phyloP scores from a whole-genome alignment of 169 alveolate genomes.

The Plasmodium billcollinsi region DNA sequence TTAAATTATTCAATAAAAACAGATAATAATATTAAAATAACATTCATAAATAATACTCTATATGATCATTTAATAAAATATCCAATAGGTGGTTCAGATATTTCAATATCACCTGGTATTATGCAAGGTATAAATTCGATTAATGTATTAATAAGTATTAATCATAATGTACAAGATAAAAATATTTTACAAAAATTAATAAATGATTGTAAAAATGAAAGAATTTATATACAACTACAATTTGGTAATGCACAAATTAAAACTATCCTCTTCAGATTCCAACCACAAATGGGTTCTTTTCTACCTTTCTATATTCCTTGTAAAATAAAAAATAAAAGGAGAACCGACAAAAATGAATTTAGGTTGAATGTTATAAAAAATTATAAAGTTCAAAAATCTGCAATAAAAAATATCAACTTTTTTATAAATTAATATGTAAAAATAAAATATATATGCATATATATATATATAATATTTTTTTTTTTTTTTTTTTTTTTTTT shows the following conservation, averaged over 20 bases:
- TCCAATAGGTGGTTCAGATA: slow-evolving; percentile 70
- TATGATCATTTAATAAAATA: slow-evolving; percentile 24
- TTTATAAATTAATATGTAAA: slow-evolving; percentile 36
- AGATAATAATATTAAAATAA: slow-evolving; percentile 20
- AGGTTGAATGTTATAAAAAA: slow-evolving; percentile 47
- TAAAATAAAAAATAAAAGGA: slow-evolving; percentile 2
- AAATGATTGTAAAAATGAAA: slow-evolving; percentile 47
- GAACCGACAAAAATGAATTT: slow-evolving; percentile 19
- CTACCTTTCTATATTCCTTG: slow-evolving; percentile 66
- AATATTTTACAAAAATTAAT: slow-evolving; percentile 1
- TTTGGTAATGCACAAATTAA: slow-evolving; percentile 20
- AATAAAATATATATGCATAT: background rate
- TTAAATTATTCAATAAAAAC: slow-evolving; percentile 51
- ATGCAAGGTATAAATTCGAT: slow-evolving; percentile 64
- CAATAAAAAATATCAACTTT: slow-evolving; percentile 53
- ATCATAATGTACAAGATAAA: slow-evolving; percentile 19
- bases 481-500: slow-evolving; percentile 2
- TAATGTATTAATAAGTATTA: slow-evolving; percentile 43
- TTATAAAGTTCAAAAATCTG: slow-evolving; percentile 43
- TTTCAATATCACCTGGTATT: slow-evolving; percentile 68
- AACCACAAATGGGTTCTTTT: slow-evolving; percentile 58
- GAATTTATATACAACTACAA: slow-evolving; percentile 60
- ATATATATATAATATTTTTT: background rate
- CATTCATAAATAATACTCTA: slow-evolving; percentile 40
- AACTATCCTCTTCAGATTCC: slow-evolving; percentile 50